A percentile compares a stretch with the other conserved stretches of the same genome.
phyloP scores from a whole-genome alignment of 495 filamentous ascomycete genomes.

The Penicillium lividum region DNA sequence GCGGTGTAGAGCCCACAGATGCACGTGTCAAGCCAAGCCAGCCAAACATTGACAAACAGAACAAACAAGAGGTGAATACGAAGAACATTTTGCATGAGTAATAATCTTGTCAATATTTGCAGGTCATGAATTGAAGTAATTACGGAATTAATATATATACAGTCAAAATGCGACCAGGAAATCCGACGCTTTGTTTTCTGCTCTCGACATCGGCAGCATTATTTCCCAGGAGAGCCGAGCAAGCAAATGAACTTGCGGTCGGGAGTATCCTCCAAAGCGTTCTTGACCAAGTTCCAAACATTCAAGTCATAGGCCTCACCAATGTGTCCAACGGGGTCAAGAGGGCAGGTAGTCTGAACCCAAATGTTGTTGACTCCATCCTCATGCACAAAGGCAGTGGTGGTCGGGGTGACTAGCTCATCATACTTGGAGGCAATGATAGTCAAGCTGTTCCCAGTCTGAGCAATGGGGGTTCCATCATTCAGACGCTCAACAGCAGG shows the following conservation, averaged over 20 bases:
- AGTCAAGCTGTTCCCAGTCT: constrained; percentile 49
- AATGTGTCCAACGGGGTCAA: constrained; percentile 53
- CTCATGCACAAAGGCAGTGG: constrained; percentile 48
- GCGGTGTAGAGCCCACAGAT: background rate
- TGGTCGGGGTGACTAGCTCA: constrained; percentile 49
- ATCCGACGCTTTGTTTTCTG: background rate
- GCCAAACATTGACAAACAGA: background rate
- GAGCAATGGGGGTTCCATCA: constrained; percentile 46
- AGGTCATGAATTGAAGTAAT: background rate
- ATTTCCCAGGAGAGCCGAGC: constrained; percentile 41
- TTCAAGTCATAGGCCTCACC: constrained; percentile 55
- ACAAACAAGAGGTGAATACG: too few relatives aligned
- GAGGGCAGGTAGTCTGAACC: constrained; percentile 48
- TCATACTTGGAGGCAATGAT: constrained; percentile 51
- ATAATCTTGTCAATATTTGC: too few relatives aligned
- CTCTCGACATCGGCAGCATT: background rate
- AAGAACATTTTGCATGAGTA: too few relatives aligned
- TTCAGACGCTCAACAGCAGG: constrained; percentile 42
- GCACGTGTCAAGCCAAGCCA: background rate
- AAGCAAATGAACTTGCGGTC: constrained; percentile 37
- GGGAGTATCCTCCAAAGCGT: constrained; percentile 47
- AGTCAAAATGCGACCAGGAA: background rate
- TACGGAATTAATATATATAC: background rate
- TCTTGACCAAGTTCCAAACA: constrained; percentile 56
- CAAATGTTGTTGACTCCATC: constrained; percentile 45